Evolutionary conservation across 768 basidiomycete species (phyloP).

Genomic region (Agrocybe praecox): DNA sequence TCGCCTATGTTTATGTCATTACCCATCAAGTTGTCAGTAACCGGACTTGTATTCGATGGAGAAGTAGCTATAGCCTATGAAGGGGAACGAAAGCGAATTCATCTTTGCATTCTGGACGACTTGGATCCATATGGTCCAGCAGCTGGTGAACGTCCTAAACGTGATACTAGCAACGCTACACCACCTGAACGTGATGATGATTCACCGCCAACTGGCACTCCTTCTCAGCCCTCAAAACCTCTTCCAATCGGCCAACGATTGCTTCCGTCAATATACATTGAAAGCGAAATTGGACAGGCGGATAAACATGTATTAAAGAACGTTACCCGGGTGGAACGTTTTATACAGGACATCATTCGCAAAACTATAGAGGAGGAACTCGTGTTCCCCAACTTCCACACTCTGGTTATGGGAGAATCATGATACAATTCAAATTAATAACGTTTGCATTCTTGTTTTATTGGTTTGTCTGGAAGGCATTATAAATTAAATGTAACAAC

Average conservation of each 20-base stretch:
- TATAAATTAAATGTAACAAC: background rate
- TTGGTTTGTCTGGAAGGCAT: background rate
- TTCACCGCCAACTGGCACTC: conserved; percentile 31
- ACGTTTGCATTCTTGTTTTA: background rate
- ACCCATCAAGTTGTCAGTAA: conserved; percentile 92
- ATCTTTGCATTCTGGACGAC: conserved; percentile 88
- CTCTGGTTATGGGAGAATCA: conserved; percentile 55
- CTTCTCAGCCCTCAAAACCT: conserved; percentile 58
- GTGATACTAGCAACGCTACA: conserved; percentile 45
- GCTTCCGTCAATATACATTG: conserved; percentile 86
- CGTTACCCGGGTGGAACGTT: conserved; percentile 91
- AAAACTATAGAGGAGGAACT: conserved; percentile 96
- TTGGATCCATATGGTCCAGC: conserved; percentile 84
- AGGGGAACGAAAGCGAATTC: conserved; percentile 77
- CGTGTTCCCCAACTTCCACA: conserved; percentile 96
- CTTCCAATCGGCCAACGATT: conserved; percentile 82
- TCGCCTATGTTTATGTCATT: conserved; percentile 96
- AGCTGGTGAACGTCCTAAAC: conserved; percentile 54
- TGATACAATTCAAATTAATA: conserved; percentile 4
- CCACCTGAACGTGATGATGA: conserved; percentile 71
- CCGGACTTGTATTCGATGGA: conserved; percentile 82
- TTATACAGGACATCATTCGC: conserved; percentile 93
- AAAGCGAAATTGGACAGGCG: conserved; percentile 94
- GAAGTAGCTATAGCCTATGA: conserved; percentile 93
- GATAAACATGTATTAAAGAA: conserved; percentile 97